phyloP scores from a whole-genome alignment of 208 protist species.

The Leishmania major region DNA sequence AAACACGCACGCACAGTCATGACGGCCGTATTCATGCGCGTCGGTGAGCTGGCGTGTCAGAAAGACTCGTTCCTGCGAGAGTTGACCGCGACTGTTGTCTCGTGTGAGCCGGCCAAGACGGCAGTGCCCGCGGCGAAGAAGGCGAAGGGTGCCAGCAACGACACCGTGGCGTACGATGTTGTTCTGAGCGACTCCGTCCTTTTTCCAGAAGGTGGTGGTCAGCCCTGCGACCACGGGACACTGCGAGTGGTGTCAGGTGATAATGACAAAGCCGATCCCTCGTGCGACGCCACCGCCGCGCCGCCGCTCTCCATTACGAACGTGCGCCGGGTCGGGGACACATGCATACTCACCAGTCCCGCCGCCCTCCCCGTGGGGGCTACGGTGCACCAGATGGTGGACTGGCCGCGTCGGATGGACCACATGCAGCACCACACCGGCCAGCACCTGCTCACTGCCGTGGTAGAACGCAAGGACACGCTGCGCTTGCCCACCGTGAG shows the following conservation, averaged over 20 bases:
- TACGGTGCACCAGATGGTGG: constrained; percentile 59
- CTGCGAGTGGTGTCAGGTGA: constrained; percentile 21
- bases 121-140: constrained; percentile 23
- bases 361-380: constrained; percentile 44
- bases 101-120: constrained; percentile 39
- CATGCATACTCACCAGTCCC: constrained; percentile 57
- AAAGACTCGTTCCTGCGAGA: constrained; percentile 65
- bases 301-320: constrained; percentile 25
- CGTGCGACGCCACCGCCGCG: neutral
- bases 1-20: constrained; percentile 4
- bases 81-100: constrained; percentile 64
- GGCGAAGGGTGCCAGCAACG: constrained; percentile 21
- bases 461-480: constrained; percentile 56
- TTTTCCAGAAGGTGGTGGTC: constrained; percentile 90
- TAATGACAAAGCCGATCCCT: neutral
- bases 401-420: constrained; percentile 83
- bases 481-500: constrained; percentile 73
- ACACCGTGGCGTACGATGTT: constrained; percentile 49
- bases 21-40: constrained; percentile 34
- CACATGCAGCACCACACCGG: constrained; percentile 95
- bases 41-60: constrained; percentile 83
- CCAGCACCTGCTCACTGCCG: constrained; percentile 87
- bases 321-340: constrained; percentile 63
- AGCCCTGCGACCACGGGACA: constrained; percentile 84
- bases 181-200: constrained; percentile 80